Conservation (phyloP, 371 early-diverging fungal species). For the Mucor irregularis region DNA sequence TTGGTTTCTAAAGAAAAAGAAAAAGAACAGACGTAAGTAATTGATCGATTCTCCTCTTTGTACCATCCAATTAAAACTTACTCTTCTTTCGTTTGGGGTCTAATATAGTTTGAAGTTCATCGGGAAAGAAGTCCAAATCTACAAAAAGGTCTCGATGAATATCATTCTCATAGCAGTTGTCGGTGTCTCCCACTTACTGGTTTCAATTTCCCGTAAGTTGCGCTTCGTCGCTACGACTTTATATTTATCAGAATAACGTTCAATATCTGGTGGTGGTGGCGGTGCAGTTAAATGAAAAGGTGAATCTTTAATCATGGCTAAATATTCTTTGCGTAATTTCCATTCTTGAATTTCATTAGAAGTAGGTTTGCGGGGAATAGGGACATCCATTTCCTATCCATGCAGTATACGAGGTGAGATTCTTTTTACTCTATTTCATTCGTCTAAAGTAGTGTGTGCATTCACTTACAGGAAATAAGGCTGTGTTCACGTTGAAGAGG, state of each 20-base stretch:
- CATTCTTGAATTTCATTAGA: conserved; percentile 34
- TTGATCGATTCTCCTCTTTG: background rate
- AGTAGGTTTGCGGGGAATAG: conserved; percentile 46
- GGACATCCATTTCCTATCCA: conserved; percentile 44
- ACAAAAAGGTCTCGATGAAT: background rate
- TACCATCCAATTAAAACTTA: conserved; percentile 10
- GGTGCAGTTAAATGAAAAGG: conserved; percentile 39
- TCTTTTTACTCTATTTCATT: too few species aligned
- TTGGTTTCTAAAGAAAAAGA: conserved; percentile 23
- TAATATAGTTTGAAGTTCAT: conserved; percentile 46
- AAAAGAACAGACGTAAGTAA: background rate
- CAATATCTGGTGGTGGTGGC: conserved; percentile 45
- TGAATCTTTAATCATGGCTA: conserved; percentile 31
- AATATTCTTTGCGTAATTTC: conserved; percentile 32
- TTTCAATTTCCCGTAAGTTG: conserved; percentile 40
- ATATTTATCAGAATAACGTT: conserved; percentile 53
- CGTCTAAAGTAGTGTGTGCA: background rate
- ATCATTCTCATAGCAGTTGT: background rate
- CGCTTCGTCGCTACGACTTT: conserved; percentile 27
- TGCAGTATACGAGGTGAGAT: background rate
- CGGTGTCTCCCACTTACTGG: conserved; percentile 25
- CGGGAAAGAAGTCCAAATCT: conserved; percentile 54
- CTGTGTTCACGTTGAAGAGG: conserved; percentile 47
- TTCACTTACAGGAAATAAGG: conserved; percentile 48
- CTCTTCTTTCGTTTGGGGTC: conserved; percentile 47